Conservation (phyloP, 1,284 basidiomycete genomes). For the Marasmius oreades region DNA sequence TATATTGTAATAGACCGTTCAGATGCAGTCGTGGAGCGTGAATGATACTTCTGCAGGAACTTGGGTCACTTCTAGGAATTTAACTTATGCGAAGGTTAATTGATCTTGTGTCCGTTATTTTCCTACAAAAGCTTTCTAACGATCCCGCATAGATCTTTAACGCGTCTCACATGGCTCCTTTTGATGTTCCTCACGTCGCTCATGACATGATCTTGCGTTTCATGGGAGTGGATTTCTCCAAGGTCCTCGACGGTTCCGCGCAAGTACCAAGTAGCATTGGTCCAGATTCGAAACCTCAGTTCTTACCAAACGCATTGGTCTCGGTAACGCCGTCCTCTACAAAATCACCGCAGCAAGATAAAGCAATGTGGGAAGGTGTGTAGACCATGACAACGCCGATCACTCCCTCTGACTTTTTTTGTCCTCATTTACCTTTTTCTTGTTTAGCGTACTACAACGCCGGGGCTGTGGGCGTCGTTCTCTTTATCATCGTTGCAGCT, state of each 20-base stretch:
- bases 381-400: background rate
- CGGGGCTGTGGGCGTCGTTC: slow-evolving; percentile 80
- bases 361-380: slow-evolving; percentile 84
- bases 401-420: background rate
- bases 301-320: slow-evolving; percentile 41
- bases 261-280: slow-evolving; percentile 77
- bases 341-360: slow-evolving; percentile 69
- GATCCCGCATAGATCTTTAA: slow-evolving; percentile 63
- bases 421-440: slow-evolving; percentile 1
- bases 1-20: slow-evolving; percentile 54
- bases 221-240: slow-evolving; percentile 85
- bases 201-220: slow-evolving; percentile 99
- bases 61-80: slow-evolving; percentile 85
- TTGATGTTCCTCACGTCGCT: slow-evolving; percentile 82
- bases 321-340: slow-evolving; percentile 32
- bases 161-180: slow-evolving; percentile 94
- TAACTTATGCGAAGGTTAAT: slow-evolving; percentile 88
- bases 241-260: slow-evolving; percentile 73
- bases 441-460: slow-evolving; percentile 84
- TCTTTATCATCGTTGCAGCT: slow-evolving; percentile 69
- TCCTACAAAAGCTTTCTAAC: background rate
- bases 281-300: slow-evolving; percentile 56
- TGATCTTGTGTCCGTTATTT: background rate
- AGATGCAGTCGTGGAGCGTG: slow-evolving; percentile 79
- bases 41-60: slow-evolving; percentile 79